A percentile compares a stretch with the other conserved stretches of the same genome.
These are phyloP conservation scores for Setaria viridis DNA, from an alignment of 202 grass and related monocot species.

Conservation along the genomic window DNA sequence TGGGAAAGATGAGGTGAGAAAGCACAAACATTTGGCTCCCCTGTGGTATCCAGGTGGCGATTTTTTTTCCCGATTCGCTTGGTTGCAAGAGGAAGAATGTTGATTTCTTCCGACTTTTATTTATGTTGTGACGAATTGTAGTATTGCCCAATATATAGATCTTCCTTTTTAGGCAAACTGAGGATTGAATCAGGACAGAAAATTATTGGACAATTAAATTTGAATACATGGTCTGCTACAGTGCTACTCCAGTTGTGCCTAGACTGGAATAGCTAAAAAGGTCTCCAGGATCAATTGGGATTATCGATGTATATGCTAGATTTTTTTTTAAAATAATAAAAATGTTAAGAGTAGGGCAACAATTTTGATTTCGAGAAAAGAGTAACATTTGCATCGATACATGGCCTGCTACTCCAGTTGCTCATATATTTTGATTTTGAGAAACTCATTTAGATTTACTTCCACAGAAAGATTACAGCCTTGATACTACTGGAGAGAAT, in stretches of 20 bases:
- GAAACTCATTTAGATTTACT: constrained; percentile 3
- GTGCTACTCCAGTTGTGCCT: constrained; percentile 3
- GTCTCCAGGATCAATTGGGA: neutral
- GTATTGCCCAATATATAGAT: neutral
- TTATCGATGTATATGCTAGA: neutral
- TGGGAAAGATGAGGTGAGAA: constrained; percentile 54
- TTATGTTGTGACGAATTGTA: neutral
- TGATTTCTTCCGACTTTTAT: neutral
- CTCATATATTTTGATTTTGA: neutral
- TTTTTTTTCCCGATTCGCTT: neutral
- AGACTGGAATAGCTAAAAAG: neutral
- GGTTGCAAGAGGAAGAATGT: neutral
- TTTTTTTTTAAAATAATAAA: neutral
- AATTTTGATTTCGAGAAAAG: too few species aligned
- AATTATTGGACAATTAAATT: neutral
- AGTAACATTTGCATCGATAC: too few species aligned
- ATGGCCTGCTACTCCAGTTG: too few species aligned
- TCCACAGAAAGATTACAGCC: constrained; percentile 32
- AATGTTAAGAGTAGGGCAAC: neutral
- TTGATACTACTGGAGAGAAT: constrained; percentile 44
- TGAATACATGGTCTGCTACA: neutral
- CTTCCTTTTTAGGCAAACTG: neutral
- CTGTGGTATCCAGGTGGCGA: neutral
- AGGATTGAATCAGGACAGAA: neutral
- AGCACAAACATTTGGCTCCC: neutral